phyloP scores from a whole-genome alignment of 805 yeast genomes.

The Maudiozyma turicensis region DNA sequence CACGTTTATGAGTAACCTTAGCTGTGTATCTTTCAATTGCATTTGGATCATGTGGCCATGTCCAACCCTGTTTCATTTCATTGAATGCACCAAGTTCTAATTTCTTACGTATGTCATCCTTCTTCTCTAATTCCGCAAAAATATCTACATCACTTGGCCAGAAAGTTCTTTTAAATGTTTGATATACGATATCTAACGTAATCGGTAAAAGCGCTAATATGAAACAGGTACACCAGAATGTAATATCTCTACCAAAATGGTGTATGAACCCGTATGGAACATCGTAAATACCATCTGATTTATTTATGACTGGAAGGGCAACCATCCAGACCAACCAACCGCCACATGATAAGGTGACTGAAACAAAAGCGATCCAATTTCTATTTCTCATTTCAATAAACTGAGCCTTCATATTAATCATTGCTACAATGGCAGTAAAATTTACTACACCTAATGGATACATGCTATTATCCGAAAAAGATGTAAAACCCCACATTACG shows the following conservation, averaged over 20 bases:
- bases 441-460: conserved; percentile 74
- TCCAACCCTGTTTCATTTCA: conserved; percentile 76
- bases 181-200: conserved; percentile 54
- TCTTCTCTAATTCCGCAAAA: conserved; percentile 70
- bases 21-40: conserved; percentile 23
- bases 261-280: conserved; percentile 59
- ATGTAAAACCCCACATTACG: conserved; percentile 60
- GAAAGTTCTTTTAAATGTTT: conserved; percentile 45
- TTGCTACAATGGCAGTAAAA: conserved; percentile 60
- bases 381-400: conserved; percentile 72
- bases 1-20: conserved; percentile 7
- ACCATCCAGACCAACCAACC: conserved; percentile 87
- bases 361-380: conserved; percentile 56
- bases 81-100: conserved; percentile 65
- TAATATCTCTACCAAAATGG: conserved; percentile 68
- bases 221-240: conserved; percentile 78
- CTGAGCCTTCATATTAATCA: conserved; percentile 72
- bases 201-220: conserved; percentile 49
- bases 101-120: conserved; percentile 50
- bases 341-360: conserved; percentile 59
- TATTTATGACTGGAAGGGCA: conserved; percentile 61
- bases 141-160: conserved; percentile 67
- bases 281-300: conserved; percentile 46
- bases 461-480: conserved; percentile 62
- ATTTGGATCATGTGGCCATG: conserved; percentile 43